Conservation (phyloP, 805 yeast genomes). For the Jamesozyma hellenica region DNA sequence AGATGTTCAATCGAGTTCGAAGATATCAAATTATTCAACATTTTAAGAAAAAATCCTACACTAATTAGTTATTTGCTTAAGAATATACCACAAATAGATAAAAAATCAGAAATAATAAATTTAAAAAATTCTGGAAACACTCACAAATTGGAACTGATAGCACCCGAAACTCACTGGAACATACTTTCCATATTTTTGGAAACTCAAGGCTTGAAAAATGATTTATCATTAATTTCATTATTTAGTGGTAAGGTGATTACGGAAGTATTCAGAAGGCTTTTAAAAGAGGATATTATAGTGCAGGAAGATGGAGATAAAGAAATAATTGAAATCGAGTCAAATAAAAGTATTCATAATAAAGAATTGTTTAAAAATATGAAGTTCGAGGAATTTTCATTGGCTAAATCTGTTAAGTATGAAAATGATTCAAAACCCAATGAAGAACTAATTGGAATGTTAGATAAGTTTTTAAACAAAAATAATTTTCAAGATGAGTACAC, state of each 20-base stretch:
- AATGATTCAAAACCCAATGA: constrained; percentile 8
- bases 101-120: not conserved
- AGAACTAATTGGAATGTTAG: constrained; percentile 8
- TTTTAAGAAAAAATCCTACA: constrained; percentile 11
- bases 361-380: not conserved
- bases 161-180: constrained; percentile 12
- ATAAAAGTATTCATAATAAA: not conserved
- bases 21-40: constrained; percentile 10
- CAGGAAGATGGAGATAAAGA: not conserved
- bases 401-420: not conserved
- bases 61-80: constrained; percentile 15
- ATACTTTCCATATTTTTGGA: constrained; percentile 13
- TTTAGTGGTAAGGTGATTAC: constrained; percentile 11
- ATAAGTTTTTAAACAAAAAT: constrained; percentile 4
- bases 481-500: not conserved
- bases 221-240: constrained; percentile 4
- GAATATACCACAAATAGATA: constrained; percentile 1
- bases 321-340: too few relatives aligned
- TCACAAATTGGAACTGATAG: constrained; percentile 2
- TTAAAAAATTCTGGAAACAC: not conserved
- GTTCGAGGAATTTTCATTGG: not conserved
- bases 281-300: constrained; percentile 1
- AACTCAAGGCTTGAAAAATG: constrained; percentile 5
- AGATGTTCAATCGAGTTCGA: constrained; percentile 8
- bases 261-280: constrained; percentile 4